Percentiles rank a stretch among this genome's conserved stretches.
These are phyloP conservation scores for Emydomyces testavorans DNA, from an alignment of 2,329 filamentous ascomycete genomes.

Conservation along the genomic window DNA sequence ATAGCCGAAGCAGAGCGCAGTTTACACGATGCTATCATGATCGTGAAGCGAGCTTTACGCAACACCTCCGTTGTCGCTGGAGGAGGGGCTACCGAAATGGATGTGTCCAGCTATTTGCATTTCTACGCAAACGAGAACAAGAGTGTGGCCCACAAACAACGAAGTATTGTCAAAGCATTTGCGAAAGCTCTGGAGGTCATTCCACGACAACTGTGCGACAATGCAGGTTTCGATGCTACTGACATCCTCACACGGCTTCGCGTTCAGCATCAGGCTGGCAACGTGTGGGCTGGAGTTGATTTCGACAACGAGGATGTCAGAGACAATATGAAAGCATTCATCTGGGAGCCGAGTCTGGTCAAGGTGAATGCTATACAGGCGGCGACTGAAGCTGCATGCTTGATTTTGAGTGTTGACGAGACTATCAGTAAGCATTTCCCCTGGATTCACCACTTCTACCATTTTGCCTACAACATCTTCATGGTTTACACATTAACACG, in stretches of 20 bases:
- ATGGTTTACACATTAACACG: background rate
- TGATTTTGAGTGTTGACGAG: constrained; percentile 94
- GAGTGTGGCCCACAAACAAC: constrained; percentile 88
- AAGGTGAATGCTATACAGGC: constrained; percentile 97
- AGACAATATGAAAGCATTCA: constrained; percentile 90
- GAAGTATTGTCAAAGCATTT: constrained; percentile 94
- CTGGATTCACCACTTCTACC: background rate
- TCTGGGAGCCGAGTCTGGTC: constrained; percentile 93
- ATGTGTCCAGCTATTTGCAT: constrained; percentile 87
- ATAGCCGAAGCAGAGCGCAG: constrained; percentile 97
- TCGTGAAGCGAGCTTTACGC: constrained; percentile 94
- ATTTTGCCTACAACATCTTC: background rate
- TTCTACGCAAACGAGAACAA: constrained; percentile 64
- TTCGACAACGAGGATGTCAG: constrained; percentile 83
- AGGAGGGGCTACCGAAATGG: constrained; percentile 93
- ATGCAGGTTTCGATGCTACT: constrained; percentile 94
- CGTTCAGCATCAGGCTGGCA: constrained; percentile 89
- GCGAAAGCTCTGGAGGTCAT: constrained; percentile 96
- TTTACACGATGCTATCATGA: constrained; percentile 98
- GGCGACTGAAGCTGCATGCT: constrained; percentile 84
- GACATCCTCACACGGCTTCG: constrained; percentile 94
- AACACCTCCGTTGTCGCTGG: constrained; percentile 91
- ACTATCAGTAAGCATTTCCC: constrained; percentile 61
- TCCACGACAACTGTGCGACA: constrained; percentile 93
- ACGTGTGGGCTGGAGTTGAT: constrained; percentile 90